A percentile compares a stretch with the other conserved stretches of the same genome.
phyloP scores from a whole-genome alignment of 2,329 filamentous ascomycete species.

The Ascosphaera aggregata region DNA sequence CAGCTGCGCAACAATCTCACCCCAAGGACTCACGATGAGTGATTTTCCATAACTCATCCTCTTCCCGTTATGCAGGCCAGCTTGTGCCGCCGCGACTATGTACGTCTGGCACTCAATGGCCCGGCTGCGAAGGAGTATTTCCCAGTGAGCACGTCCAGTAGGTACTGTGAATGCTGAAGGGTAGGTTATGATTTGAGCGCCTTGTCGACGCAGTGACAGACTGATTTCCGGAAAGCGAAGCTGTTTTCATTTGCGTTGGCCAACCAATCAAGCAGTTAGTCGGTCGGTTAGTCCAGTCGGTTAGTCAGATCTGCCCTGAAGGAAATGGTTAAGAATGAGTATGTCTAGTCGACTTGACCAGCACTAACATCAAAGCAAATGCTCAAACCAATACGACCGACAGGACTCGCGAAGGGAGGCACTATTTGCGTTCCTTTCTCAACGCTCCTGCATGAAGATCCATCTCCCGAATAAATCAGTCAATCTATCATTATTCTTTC shows the following conservation, averaged over 20 bases:
- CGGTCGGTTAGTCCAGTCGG: no score
- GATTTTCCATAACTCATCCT: conserved; percentile 67
- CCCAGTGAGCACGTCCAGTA: conserved; percentile 74
- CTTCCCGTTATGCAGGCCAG: conserved; percentile 50
- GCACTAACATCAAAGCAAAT: conserved; percentile 62
- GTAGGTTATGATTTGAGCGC: conserved; percentile 59
- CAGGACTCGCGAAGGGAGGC: conserved; percentile 44
- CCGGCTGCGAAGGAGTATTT: conserved; percentile 48
- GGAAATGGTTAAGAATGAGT: no score
- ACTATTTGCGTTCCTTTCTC: conserved; percentile 42
- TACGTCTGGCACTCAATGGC: conserved; percentile 81
- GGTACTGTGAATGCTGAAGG: conserved; percentile 78
- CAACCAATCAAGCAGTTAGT: no score
- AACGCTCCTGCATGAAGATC: conserved; percentile 26
- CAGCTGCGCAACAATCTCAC: conserved; percentile 42
- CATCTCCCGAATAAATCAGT: neutral
- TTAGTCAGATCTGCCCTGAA: neutral
- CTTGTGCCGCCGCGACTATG: conserved; percentile 68
- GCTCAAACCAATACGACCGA: conserved; percentile 54
- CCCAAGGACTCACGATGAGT: conserved; percentile 75
- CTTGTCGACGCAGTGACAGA: conserved; percentile 38
- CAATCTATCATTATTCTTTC: no score
- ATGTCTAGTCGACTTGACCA: no score
- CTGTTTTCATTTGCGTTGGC: no score
- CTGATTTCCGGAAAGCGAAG: conserved; percentile 60